These are phyloP conservation scores for Beta macrorhiza DNA, from an alignment of 179 eudicot species.

Conservation along the genomic window DNA sequence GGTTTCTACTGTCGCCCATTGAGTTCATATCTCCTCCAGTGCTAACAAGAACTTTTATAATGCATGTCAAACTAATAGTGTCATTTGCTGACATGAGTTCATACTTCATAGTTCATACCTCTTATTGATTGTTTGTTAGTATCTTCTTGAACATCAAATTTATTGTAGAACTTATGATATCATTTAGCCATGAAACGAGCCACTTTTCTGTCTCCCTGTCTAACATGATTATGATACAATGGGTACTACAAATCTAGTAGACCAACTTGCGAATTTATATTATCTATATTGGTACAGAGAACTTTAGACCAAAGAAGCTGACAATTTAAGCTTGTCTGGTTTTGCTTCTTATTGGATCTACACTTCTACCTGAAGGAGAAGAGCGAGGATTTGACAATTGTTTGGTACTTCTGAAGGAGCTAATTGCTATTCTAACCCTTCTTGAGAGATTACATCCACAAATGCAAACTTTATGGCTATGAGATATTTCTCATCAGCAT, in stretches of 20 bases:
- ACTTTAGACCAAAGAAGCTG: not conserved
- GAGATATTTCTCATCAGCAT: not conserved
- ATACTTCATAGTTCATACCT: not conserved
- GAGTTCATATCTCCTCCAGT: not conserved
- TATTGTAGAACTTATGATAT: not conserved
- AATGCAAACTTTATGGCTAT: not conserved
- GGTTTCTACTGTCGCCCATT: not conserved
- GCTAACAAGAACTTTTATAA: not conserved
- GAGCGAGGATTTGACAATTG: not conserved
- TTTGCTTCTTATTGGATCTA: not conserved
- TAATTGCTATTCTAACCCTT: not conserved
- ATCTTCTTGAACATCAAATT: slow-evolving; percentile 1
- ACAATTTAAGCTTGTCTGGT: not conserved
- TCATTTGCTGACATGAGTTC: not conserved
- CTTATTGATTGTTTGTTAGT: not conserved
- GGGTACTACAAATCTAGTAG: not conserved
- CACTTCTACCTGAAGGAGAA: not conserved
- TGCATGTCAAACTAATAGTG: not conserved
- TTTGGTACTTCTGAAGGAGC: not conserved
- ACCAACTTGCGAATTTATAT: not conserved
- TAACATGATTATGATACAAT: not conserved
- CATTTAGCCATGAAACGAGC: not conserved
- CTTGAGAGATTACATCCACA: not conserved
- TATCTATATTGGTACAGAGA: not conserved
- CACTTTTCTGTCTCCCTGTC: not conserved